Percentiles rank a stretch among this genome's conserved stretches.
These are phyloP conservation scores for Diophrys appendiculata DNA, from an alignment of 73 alveolate genomes.

Conservation along the genomic window DNA sequence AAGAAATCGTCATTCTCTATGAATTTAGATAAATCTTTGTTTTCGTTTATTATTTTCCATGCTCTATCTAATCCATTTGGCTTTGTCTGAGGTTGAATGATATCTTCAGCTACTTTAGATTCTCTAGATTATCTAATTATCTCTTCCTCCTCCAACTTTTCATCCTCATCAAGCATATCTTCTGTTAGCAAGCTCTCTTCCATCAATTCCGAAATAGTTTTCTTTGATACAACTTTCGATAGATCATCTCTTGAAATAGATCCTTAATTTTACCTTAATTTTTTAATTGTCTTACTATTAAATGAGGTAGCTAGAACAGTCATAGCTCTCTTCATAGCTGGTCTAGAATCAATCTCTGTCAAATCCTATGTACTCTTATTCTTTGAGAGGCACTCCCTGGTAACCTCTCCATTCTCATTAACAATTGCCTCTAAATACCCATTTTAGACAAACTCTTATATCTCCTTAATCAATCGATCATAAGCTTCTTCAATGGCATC, in stretches of 20 bases:
- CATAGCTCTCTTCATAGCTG: background rate
- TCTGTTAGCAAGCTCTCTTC: background rate
- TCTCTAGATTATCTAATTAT: no score
- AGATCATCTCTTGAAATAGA: background rate
- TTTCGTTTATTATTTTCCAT: no score
- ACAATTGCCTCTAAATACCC: background rate
- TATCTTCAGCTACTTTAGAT: no score
- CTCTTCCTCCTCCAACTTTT: no score
- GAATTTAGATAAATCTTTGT: no score
- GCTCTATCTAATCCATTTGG: no score
- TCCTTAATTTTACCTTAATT: background rate
- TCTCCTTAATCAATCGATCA: background rate
- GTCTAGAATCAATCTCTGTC: background rate
- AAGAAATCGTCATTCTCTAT: constrained; percentile 30
- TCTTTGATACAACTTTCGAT: background rate
- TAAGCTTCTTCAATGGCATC: background rate
- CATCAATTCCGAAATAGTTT: background rate
- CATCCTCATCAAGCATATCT: no score
- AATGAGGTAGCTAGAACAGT: background rate
- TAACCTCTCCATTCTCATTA: background rate
- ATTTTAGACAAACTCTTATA: background rate
- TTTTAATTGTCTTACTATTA: background rate
- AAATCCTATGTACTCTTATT: background rate
- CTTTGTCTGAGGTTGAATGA: no score
- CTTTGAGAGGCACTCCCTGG: background rate